phyloP scores from a whole-genome alignment of 2,329 filamentous ascomycete species.

The Fusarium sulawesiense region DNA sequence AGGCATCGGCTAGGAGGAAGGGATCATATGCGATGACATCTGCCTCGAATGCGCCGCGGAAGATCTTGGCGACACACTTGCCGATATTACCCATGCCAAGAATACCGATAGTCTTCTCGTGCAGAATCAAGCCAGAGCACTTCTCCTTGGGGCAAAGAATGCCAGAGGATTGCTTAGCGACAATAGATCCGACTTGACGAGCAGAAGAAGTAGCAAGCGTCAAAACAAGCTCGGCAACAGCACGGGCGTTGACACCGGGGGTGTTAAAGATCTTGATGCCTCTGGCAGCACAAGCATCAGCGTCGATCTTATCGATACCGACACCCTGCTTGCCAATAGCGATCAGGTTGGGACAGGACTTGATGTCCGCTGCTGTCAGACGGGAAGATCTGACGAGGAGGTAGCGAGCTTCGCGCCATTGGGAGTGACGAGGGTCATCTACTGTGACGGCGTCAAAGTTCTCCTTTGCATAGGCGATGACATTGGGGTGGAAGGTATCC shows the following conservation, averaged over 20 bases:
- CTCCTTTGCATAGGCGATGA: constrained; percentile 50
- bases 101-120: constrained; percentile 52
- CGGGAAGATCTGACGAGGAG: constrained; percentile 54
- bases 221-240: constrained; percentile 55
- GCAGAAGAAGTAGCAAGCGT: constrained; percentile 52
- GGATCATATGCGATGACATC: constrained; percentile 53
- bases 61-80: constrained; percentile 51
- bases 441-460: constrained; percentile 55
- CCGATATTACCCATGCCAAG: constrained; percentile 56
- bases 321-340: constrained; percentile 62
- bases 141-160: constrained; percentile 53
- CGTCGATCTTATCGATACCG: constrained; percentile 60
- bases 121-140: constrained; percentile 54
- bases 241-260: constrained; percentile 57
- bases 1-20: constrained; percentile 48
- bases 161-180: constrained; percentile 46
- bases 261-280: constrained; percentile 61
- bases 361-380: constrained; percentile 54
- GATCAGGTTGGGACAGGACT: constrained; percentile 50
- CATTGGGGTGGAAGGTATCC: constrained; percentile 53
- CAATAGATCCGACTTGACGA: constrained; percentile 49
- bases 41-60: constrained; percentile 51
- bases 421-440: constrained; percentile 48
- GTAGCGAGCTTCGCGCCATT: constrained; percentile 57
- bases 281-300: constrained; percentile 51